phyloP scores from a whole-genome alignment of 352 stramenopile species.

The Phytophthora aleatoria region DNA sequence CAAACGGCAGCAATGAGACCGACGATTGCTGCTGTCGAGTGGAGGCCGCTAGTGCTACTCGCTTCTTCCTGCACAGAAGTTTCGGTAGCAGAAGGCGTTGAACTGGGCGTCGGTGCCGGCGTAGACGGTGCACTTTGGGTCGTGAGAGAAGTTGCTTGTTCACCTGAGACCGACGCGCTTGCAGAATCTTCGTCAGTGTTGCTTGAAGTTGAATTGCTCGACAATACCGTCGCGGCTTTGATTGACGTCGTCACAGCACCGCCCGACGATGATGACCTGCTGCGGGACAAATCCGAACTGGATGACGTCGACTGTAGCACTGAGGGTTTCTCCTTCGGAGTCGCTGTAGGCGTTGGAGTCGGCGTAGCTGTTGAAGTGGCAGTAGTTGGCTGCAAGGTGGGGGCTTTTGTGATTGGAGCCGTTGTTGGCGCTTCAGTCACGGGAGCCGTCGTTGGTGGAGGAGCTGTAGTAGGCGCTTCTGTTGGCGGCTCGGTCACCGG shows the following conservation, averaged over 20 bases:
- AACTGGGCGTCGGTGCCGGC: slow-evolving; percentile 8
- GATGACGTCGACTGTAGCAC: neutral
- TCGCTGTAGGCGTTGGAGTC: slow-evolving; percentile 3
- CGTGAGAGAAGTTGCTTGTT: neutral
- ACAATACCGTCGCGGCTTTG: neutral
- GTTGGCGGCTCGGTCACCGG: neutral
- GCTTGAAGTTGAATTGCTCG: slow-evolving; percentile 10
- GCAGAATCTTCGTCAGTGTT: neutral
- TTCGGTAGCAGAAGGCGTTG: slow-evolving; percentile 11
- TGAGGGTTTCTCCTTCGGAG: neutral
- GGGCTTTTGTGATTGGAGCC: neutral
- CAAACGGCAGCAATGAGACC: slow-evolving; percentile 26
- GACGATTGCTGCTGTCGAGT: slow-evolving; percentile 20
- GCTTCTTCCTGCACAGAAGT: slow-evolving; percentile 28
- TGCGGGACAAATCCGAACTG: neutral
- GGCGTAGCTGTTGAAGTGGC: neutral
- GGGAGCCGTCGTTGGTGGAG: neutral
- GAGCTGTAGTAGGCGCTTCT: neutral
- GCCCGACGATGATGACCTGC: neutral
- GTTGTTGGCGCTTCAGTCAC: neutral
- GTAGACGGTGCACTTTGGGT: neutral
- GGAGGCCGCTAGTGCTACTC: slow-evolving; percentile 12
- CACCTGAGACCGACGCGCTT: slow-evolving; percentile 3
- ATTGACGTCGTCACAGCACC: neutral
- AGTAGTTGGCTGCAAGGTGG: neutral